Evolutionary conservation across 2,329 filamentous ascomycete genomes (phyloP), one percentile per base, ranked within the genome.

Genomic region (Fusarium agapanthi): DNA sequence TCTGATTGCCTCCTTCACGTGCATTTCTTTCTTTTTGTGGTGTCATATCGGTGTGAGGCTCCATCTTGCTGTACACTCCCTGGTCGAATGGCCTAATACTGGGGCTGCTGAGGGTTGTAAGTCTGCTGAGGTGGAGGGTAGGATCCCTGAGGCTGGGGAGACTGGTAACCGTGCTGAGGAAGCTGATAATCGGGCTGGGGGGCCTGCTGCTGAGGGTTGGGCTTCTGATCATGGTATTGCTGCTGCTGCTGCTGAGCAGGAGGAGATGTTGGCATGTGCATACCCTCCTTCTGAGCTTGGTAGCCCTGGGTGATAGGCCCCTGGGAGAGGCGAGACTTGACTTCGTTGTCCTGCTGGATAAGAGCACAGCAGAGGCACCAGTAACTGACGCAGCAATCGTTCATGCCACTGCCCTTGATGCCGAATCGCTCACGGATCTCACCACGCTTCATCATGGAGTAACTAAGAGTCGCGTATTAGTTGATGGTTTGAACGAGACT

Each of bases 261-360:
- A 50, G 74, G 64, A 65, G 69, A 67, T 57, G 22, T 64, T 40
- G 58, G 81, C 81, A 83, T 81, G 22, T 76, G 66, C 83, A 84
- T 84, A 28, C 78, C 79, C 62, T 81, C 76, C 71, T 81, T 79
- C 64, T 82, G 77, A 50, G 78, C 62, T 72, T 84, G 81, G 65
- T 84, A 84, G 37, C 76, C 78, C 68, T 82, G 77, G n/a, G 75
- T 79, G 55, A 79, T 67, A 53, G 78, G 77, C 5, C 73, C 75
- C 24, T 71, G 71, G 15, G 76, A 69, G 67, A 77, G 47, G 74
- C 77, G 62, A 74, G 74, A 37, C 72, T 77, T 75, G 71, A 86
- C 84, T 75, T 90, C 88, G 72, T 88, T 88, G 65, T 90, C 87
- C 62, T 89, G 84, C 81, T 91, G 89, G 70, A 89, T 83, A 64